Evolutionary conservation across 2,329 filamentous ascomycete genomes (phyloP), one percentile per base, ranked within the genome.

Genomic region (Colletotrichum godetiae): DNA sequence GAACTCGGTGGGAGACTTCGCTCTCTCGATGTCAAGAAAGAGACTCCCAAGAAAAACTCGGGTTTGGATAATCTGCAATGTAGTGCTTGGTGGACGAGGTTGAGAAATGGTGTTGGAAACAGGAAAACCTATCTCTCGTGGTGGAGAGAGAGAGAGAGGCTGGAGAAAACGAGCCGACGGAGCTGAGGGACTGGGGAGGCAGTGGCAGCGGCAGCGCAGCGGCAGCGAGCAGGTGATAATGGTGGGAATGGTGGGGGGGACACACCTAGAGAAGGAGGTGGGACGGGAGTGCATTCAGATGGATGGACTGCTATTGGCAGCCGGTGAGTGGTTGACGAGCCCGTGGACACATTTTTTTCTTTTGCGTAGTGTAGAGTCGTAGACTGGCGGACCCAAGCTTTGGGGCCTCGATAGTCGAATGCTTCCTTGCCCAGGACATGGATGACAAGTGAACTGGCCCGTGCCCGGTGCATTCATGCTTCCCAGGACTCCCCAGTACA

Each of bases 91-190:
- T 60, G 70, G 22, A 33, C 58, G 33, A 65, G 42, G 66, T 59
- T 33, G 22, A 49, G 19, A 57, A 57, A 24, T 19, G 56, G 58
- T 61, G 56, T 60, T 61, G 60, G 61, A 19, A 73, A 56, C 56
- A 73, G 61, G 66, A 66, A 62, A 73, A 71, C 49, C 67, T 73
- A 67, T 67, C 71, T 71, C 67, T 73, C 56, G 24, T 62, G 71
- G 67, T 66, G 71, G 71, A 71, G 67, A 73, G 63, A 58, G 70
- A 58, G 70, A 73, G 37, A 42, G 37, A 42, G 71, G 71, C 71
- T 71, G 67, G 71, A 46, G 22, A 19, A 10, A 7, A 63, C n/a
- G 22, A 46, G 27, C 62, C 24, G 37, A 56, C 24, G 52, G 62
- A 42, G 37, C 37, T 52, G 60, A 73, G 46, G 46, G 55, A 60